Evolutionary conservation across 2,329 filamentous ascomycete species (phyloP), one percentile per base, ranked within the genome.

Genomic region (Purpureocillium takamizusanense): DNA sequence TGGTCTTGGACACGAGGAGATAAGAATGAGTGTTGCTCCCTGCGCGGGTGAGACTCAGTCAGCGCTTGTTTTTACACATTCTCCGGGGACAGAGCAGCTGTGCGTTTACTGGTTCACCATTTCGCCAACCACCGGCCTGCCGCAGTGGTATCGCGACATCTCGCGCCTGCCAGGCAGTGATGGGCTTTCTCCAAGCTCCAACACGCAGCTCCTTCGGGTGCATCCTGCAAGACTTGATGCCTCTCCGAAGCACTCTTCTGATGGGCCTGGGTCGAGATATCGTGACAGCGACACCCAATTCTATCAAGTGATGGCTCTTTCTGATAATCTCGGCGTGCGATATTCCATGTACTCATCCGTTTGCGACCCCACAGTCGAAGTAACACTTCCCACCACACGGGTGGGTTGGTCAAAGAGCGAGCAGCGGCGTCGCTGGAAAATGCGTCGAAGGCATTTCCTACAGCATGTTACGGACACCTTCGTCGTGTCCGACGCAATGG

Each of bases 251-350:
- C 31, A 40, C 8, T 31, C 39, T 7, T 31, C 46, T 1, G 31
- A 39, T 12, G 54, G 54, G 1, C 40, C 47, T 2, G 60, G 60
- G 12, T 46, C 46, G 14, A 38, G 47, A 11, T 64, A 68, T 36
- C 41, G 51, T 9, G 45, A 56, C 4, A 44, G 57, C 17, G 54
- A 53, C 4, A 49, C 66, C 3, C 55, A 57, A 15, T 72, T 74
- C 45, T 73, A 66, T 38, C 70, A 76, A 42, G 44, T 72, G 12
- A 63, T 60, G 37, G 53, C 60, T 10, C 46, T 76, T 3, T 60
- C 53, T 5, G 53, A 57, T 17, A 57, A 72, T 40, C 53, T 73
- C 30, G 59, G 62, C 30, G 43, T 77, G 13, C 53, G 55, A 28
- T 67, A 65, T 36, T 63, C 61, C 40, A 60, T 57, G 38, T 58